Percentiles rank a stretch among this genome's conserved stretches.
phyloP scores from a whole-genome alignment of 2,329 filamentous ascomycete genomes.

The Colletotrichum sp. region DNA sequence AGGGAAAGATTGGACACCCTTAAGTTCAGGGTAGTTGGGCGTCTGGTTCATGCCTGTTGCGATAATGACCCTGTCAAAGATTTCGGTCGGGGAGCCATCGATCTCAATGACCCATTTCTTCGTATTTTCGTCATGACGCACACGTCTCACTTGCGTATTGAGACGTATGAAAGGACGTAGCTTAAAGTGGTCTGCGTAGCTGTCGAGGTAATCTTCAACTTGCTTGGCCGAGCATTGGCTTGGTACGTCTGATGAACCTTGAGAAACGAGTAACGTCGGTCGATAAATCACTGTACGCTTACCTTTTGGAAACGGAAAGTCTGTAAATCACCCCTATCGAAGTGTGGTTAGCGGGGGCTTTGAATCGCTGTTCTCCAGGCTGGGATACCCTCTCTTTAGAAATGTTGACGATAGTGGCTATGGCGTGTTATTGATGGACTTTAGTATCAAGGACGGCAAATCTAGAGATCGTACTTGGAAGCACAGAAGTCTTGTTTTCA shows the following conservation, averaged over 20 bases:
- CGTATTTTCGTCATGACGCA: slow-evolving; percentile 23
- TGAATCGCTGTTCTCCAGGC: not conserved
- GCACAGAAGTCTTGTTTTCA: slow-evolving; percentile 40
- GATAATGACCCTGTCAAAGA: slow-evolving; percentile 42
- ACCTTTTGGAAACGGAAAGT: slow-evolving; percentile 35
- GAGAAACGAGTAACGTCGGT: not conserved
- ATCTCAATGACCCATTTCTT: slow-evolving; percentile 33
- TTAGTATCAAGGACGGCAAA: not conserved
- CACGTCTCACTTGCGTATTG: slow-evolving; percentile 23
- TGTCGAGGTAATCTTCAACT: slow-evolving; percentile 36
- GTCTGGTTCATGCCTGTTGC: slow-evolving; percentile 35
- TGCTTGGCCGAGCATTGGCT: slow-evolving; percentile 27
- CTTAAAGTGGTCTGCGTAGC: slow-evolving; percentile 36
- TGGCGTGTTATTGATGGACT: not conserved
- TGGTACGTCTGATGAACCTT: slow-evolving; percentile 20
- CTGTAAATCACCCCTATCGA: slow-evolving; percentile 37
- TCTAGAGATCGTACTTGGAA: slow-evolving; percentile 27
- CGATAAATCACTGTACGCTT: no score
- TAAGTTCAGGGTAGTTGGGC: slow-evolving; percentile 38
- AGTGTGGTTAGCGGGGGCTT: not conserved
- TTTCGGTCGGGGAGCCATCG: slow-evolving; percentile 24
- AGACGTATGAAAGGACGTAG: slow-evolving; percentile 29
- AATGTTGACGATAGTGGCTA: slow-evolving; percentile 36
- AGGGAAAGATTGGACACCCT: slow-evolving; percentile 38
- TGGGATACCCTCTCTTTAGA: slow-evolving; percentile 33